Percentiles rank a stretch among this genome's conserved stretches.
phyloP scores from a whole-genome alignment of 148 eudicot genomes.

The Linanthus parryae region DNA sequence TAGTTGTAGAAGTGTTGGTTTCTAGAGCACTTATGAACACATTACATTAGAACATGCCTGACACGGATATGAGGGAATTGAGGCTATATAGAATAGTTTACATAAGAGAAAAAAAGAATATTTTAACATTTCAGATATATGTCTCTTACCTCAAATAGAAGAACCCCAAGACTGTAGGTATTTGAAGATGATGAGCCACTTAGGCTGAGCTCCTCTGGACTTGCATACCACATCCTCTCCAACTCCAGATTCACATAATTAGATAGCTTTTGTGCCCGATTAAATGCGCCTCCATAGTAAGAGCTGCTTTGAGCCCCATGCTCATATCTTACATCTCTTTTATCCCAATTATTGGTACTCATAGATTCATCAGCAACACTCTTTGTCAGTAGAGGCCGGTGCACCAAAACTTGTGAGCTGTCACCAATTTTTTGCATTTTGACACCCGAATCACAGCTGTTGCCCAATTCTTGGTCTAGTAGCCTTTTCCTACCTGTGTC shows the following conservation, averaged over 20 bases:
- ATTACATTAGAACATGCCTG: not conserved
- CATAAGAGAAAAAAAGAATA: not conserved
- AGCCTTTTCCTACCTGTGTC: conserved; percentile 26
- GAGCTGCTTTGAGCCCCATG: conserved; percentile 1
- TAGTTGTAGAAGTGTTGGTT: too few species aligned
- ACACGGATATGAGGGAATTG: not conserved
- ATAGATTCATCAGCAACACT: not conserved
- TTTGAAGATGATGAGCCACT: conserved; percentile 30
- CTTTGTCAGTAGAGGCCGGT: conserved; percentile 1
- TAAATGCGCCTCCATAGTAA: conserved; percentile 9
- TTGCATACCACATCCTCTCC: conserved; percentile 51
- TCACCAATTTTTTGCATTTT: conserved; percentile 28
- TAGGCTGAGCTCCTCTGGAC: conserved; percentile 34
- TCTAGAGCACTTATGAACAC: too few species aligned
- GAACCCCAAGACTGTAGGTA: conserved; percentile 51
- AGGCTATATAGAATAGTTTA: not conserved
- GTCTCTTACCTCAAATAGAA: conserved; percentile 58
- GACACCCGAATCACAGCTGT: conserved; percentile 9
- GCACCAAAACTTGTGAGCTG: conserved; percentile 11
- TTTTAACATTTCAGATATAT: not conserved
- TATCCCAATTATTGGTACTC: not conserved
- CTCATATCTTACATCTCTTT: not conserved
- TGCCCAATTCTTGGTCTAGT: conserved; percentile 15
- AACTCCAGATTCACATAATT: conserved; percentile 13
- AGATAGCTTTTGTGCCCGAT: conserved; percentile 5